Conservation (phyloP, 768 basidiomycete genomes). For the Tulasnella sp. region DNA sequence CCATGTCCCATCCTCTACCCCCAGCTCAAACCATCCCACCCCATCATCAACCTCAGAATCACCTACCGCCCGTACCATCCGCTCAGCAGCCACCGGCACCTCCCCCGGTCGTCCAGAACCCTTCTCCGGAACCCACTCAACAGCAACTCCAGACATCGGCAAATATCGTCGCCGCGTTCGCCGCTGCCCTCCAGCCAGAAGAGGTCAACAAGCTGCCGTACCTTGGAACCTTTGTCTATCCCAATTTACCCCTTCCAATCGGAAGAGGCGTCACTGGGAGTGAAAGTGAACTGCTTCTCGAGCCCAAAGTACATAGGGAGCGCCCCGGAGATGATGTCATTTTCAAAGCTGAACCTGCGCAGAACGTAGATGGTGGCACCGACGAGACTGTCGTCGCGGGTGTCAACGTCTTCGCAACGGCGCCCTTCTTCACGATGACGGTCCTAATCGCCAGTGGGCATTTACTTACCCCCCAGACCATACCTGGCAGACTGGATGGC, state of each 20-base stretch:
- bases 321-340: conserved; percentile 6
- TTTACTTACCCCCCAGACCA: not conserved
- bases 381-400: not conserved
- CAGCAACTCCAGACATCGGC: conserved; percentile 18
- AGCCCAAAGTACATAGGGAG: conserved; percentile 5
- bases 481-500: conserved; percentile 18
- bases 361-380: not conserved
- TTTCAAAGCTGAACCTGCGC: not conserved
- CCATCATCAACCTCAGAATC: conserved; percentile 18
- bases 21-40: conserved; percentile 4
- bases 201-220: conserved; percentile 15
- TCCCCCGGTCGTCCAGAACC: not conserved
- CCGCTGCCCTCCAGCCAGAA: conserved; percentile 6
- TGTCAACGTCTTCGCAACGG: not conserved
- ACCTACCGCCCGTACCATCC: conserved; percentile 5
- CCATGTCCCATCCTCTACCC: not conserved
- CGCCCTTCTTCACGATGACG: conserved; percentile 8
- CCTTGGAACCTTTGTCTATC: conserved; percentile 28
- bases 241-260: conserved; percentile 25
- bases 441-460: conserved; percentile 14
- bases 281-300: conserved; percentile 17
- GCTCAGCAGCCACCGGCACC: not conserved
- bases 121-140: conserved; percentile 2
- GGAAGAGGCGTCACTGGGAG: not conserved
- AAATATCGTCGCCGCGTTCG: conserved; percentile 14